Conservation (phyloP, 495 filamentous ascomycete genomes). For the Chlorociboria aeruginascens region DNA sequence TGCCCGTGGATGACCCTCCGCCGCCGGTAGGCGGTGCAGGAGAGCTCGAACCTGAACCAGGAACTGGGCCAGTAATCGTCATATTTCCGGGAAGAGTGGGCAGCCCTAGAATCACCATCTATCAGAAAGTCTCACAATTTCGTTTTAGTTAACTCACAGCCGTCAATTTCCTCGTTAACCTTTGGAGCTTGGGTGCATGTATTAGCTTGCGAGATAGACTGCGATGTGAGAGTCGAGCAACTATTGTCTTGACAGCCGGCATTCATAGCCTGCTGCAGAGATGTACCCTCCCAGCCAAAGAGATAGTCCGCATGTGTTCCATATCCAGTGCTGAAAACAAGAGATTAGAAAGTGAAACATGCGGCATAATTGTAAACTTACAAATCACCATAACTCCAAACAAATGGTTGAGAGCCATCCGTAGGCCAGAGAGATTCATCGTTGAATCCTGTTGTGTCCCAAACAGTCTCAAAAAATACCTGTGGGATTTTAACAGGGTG, state of each 20-base stretch:
- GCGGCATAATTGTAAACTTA: not conserved
- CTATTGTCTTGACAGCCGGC: conserved; percentile 9
- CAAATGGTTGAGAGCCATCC: conserved; percentile 31
- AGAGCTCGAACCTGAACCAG: too few relatives aligned
- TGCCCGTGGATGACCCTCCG: not conserved
- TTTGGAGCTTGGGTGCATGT: too few relatives aligned
- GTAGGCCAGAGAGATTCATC: conserved; percentile 30
- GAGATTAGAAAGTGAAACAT: too few relatives aligned
- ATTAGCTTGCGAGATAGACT: too few relatives aligned
- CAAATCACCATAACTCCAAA: conserved; percentile 39
- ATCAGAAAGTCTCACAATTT: too few relatives aligned
- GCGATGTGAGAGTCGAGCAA: too few relatives aligned
- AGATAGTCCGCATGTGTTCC: conserved; percentile 71
- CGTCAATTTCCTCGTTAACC: too few relatives aligned
- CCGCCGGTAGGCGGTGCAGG: too few relatives aligned
- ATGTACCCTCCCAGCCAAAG: conserved; percentile 46
- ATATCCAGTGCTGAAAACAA: conserved; percentile 32
- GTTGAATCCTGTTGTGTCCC: conserved; percentile 35
- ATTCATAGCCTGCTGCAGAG: conserved; percentile 39
- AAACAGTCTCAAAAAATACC: conserved; percentile 49
- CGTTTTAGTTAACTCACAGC: too few relatives aligned
- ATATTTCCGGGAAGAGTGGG: too few relatives aligned
- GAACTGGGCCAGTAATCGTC: too few relatives aligned
- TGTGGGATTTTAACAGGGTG: conserved; percentile 45
- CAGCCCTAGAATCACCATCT: too few relatives aligned